Conservation (phyloP, 2,329 filamentous ascomycete species). For the Neofusicoccum umdonicola region DNA sequence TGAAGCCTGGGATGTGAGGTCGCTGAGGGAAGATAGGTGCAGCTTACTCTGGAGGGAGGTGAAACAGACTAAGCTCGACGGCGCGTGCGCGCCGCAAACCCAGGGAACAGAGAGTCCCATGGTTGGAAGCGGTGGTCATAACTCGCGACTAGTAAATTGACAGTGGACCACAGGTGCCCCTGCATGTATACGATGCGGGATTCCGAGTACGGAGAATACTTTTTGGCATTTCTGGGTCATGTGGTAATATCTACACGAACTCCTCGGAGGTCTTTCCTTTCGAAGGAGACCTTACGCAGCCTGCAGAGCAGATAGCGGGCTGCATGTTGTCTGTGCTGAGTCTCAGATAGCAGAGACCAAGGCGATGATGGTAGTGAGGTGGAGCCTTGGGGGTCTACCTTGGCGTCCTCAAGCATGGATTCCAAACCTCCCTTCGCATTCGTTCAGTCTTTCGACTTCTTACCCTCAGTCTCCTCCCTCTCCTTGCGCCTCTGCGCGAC, state of each 20-base stretch:
- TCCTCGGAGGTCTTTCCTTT: not conserved
- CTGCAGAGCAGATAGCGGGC: not conserved
- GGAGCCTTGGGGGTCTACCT: not conserved
- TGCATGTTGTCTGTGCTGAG: not conserved
- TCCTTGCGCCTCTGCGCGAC: conserved; percentile 94
- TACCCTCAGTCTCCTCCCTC: conserved; percentile 56
- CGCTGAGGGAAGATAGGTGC: not conserved
- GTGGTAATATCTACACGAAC: not conserved
- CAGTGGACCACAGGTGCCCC: too few relatives aligned
- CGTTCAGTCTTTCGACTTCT: conserved; percentile 23
- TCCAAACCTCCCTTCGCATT: not conserved
- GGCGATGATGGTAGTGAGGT: not conserved
- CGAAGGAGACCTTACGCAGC: not conserved
- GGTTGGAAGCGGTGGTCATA: not conserved
- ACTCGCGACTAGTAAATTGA: too few relatives aligned
- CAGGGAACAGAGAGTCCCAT: too few relatives aligned
- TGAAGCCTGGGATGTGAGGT: not conserved
- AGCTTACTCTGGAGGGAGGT: not conserved
- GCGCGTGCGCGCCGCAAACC: not conserved
- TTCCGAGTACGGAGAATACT: not conserved
- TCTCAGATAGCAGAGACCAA: not conserved
- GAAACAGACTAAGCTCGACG: too few relatives aligned
- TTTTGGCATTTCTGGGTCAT: not conserved
- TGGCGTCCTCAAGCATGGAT: not conserved
- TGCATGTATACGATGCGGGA: not conserved